Evolutionary conservation across 148 eudicot genomes (phyloP).

Genomic region (Chenopodium berlandieri): DNA sequence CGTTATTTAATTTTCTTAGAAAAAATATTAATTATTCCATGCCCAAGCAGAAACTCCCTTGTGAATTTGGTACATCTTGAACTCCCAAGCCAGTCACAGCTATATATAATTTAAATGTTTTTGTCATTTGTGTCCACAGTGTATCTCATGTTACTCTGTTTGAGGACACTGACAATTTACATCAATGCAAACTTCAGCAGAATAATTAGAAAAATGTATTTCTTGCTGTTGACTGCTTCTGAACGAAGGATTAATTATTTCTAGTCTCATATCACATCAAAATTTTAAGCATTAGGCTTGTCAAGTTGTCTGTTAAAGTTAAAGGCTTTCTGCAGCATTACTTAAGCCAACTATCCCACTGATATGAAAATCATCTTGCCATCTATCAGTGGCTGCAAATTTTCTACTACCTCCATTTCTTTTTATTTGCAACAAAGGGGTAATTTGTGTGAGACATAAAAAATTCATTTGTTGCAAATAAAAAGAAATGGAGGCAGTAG

Average conservation of each 20-base stretch:
- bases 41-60: background rate
- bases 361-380: background rate
- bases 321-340: background rate
- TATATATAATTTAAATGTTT: background rate
- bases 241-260: background rate
- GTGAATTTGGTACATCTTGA: background rate
- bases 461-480: too few species aligned
- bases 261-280: background rate
- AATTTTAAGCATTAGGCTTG: background rate
- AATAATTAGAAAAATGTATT: background rate
- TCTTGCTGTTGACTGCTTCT: conserved; percentile 5
- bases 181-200: background rate
- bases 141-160: background rate
- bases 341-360: background rate
- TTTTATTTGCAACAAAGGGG: too few species aligned
- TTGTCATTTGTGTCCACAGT: background rate
- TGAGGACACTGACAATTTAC: background rate
- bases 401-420: too few species aligned
- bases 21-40: background rate
- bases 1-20: background rate
- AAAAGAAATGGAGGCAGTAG: background rate
- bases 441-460: too few species aligned
- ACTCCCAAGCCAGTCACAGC: background rate
- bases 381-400: conserved; percentile 5
- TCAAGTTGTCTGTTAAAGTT: background rate